Evolutionary conservation across 768 basidiomycete genomes (phyloP), one percentile per base, ranked within the genome.

Genomic region (Collybia nuda): DNA sequence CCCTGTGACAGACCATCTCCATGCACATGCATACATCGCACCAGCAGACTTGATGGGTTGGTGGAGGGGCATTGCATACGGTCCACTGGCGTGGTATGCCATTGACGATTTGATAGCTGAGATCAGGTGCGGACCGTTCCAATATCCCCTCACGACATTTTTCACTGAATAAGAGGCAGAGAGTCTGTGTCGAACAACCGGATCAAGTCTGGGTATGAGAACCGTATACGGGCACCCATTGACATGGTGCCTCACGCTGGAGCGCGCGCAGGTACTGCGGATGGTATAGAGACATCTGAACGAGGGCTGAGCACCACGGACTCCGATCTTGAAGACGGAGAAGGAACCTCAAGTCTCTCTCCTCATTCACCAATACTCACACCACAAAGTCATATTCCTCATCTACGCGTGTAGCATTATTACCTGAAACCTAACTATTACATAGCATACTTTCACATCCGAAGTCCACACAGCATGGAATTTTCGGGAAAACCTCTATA

Each of bases 161-260:
- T 45, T 36, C 47, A 54, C 50, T 36, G 29, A 48, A 51, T 28
- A 48, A 23, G 43, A 40, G 43, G 36, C 68, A 92, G 90, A 42
- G 90, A 93, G 67, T 79, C 82, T 17, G 82, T 85, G 2, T 84
- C 88, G 12, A 93, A 92, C 62, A 92, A 93, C 67, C 84, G 90
- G 37, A 71, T 93, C 63, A 90, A 90, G 63, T 90, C 89, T 6
- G 88, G 88, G 18, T 80, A 88, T 56, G 68, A 75, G 47, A 78
- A 80, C 51, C 79, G 87, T 21, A 56, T 56, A 3, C 60, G 61
- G 44, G 83, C 85, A 7, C 88, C 89, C 36, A 91, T 92, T 53
- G 87, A 90, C 67, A 67, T 66, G 59, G 84, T 93, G 6, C 88
- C 88, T 1, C 67, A 74, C 15, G 90, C 89, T 1, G 89, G 90